Percentiles rank a stretch among this genome's conserved stretches.
These are phyloP conservation scores for Medicago arabica DNA, from an alignment of 306 rosid species.

Conservation along the genomic window DNA sequence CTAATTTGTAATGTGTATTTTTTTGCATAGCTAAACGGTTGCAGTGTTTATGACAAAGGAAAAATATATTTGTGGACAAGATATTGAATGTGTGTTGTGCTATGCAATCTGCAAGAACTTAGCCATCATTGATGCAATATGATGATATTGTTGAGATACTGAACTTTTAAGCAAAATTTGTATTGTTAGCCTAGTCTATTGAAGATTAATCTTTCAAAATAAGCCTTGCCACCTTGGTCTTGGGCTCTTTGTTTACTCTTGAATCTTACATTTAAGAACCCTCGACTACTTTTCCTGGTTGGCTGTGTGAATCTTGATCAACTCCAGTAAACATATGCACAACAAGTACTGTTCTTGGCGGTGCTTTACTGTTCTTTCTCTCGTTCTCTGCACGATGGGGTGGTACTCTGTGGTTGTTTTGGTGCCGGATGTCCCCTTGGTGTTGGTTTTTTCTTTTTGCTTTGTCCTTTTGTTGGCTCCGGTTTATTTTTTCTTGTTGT, in stretches of 20 bases:
- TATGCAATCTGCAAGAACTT: constrained; percentile 33
- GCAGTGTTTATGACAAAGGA: neutral
- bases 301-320: neutral
- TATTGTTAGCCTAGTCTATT: neutral
- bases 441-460: too few species aligned
- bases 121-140: neutral
- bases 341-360: too few species aligned
- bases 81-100: neutral
- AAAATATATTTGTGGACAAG: neutral
- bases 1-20: neutral
- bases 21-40: constrained; percentile 5
- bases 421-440: too few species aligned
- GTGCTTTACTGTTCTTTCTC: too few species aligned
- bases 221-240: neutral
- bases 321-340: neutral
- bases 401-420: too few species aligned
- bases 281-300: neutral
- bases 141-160: constrained; percentile 18
- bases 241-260: neutral
- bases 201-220: neutral
- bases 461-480: too few species aligned
- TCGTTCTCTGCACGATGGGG: too few species aligned
- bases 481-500: too few species aligned
- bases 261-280: neutral
- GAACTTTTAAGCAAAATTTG: too few species aligned